Conservation (phyloP, 2,329 filamentous ascomycete genomes). For the Fusarium nurragi region DNA sequence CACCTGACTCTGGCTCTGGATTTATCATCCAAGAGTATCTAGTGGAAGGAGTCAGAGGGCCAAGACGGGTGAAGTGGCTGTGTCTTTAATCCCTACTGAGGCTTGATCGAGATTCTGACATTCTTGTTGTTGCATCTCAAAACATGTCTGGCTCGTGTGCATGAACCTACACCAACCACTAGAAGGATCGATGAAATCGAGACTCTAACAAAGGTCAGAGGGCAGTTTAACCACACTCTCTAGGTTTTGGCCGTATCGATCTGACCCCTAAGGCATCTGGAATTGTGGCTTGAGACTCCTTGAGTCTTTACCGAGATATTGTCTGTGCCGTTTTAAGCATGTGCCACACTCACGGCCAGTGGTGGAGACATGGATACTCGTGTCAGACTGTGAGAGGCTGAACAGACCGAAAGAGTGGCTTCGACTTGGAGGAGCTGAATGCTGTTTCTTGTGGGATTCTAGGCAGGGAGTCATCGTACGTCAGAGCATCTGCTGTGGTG, state of each 20-base stretch:
- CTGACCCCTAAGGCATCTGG: constrained; percentile 9
- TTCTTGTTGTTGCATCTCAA: constrained; percentile 16
- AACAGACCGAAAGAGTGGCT: constrained; percentile 33
- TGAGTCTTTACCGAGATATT: constrained; percentile 15
- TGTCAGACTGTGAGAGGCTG: constrained; percentile 49
- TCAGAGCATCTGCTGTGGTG: constrained; percentile 12
- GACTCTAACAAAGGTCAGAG: not conserved
- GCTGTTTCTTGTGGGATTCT: not conserved
- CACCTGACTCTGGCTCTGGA: constrained; percentile 7
- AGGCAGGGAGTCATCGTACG: constrained; percentile 18
- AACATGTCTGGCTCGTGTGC: constrained; percentile 10
- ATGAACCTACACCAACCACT: constrained; percentile 27
- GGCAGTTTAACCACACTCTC: not conserved
- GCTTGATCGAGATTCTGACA: constrained; percentile 29
- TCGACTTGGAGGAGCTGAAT: constrained; percentile 20
- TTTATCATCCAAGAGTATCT: not conserved
- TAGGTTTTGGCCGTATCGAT: constrained; percentile 15
- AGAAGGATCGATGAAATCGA: not conserved
- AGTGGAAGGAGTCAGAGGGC: not conserved
- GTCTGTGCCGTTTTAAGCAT: constrained; percentile 22
- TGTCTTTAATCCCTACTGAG: constrained; percentile 1
- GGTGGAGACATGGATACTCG: constrained; percentile 40
- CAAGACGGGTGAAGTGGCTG: constrained; percentile 2
- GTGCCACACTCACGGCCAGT: constrained; percentile 38
- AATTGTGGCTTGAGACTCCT: constrained; percentile 25